Conservation (phyloP, 2,329 filamentous ascomycete genomes). For the Arthrobotrys sphaeroides region DNA sequence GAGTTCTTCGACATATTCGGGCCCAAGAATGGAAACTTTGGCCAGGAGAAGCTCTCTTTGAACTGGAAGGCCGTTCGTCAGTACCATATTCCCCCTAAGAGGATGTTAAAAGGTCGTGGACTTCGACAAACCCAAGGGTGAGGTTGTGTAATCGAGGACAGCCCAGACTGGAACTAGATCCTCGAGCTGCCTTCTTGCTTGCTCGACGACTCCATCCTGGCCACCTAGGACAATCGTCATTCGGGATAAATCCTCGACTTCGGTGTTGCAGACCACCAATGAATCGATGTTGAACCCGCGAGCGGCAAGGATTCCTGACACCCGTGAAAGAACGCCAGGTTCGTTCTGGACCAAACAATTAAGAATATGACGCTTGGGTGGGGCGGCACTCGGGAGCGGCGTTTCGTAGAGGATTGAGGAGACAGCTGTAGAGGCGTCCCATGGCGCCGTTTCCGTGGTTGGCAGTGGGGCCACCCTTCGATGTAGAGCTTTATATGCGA, state of each 20-base stretch:
- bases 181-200: slow-evolving; percentile 92
- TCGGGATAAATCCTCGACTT: slow-evolving; percentile 93
- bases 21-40: slow-evolving; percentile 95
- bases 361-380: slow-evolving; percentile 92
- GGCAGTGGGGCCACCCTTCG: slow-evolving; percentile 87
- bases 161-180: slow-evolving; percentile 98
- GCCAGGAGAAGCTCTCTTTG: slow-evolving; percentile 94
- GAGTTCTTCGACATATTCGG: slow-evolving; percentile 98
- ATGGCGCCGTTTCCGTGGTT: slow-evolving; percentile 76
- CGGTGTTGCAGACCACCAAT: slow-evolving; percentile 95
- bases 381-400: slow-evolving; percentile 80
- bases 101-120: not conserved
- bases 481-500: slow-evolving; percentile 97
- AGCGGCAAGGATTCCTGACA: slow-evolving; percentile 94
- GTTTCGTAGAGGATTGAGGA: slow-evolving; percentile 99
- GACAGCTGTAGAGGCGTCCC: slow-evolving; percentile 90
- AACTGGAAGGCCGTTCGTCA: slow-evolving; percentile 64
- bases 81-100: not conserved
- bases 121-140: slow-evolving; percentile 69
- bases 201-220: slow-evolving; percentile 96
- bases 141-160: slow-evolving; percentile 91
- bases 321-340: slow-evolving; percentile 93
- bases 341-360: slow-evolving; percentile 99
- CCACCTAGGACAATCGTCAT: slow-evolving; percentile 99
- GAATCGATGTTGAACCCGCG: slow-evolving; percentile 99